Evolutionary conservation across 2,329 filamentous ascomycete genomes (phyloP).

Genomic region (Tolypocladium ovalisporum): DNA sequence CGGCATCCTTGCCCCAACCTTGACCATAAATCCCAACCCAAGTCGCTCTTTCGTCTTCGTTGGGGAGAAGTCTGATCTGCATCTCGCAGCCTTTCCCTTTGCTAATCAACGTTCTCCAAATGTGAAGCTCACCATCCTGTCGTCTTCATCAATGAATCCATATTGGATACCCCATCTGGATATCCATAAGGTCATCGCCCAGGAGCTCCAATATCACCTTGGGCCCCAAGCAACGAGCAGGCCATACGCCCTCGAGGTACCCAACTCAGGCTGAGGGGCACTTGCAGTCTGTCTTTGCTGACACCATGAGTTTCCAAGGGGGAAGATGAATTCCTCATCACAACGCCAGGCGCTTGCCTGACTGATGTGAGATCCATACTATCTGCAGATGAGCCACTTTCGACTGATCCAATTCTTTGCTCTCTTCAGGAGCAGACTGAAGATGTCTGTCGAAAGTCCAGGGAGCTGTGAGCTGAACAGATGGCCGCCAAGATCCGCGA

Average conservation of each 20-base stretch:
- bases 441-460: slow-evolving; percentile 49
- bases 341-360: slow-evolving; percentile 44
- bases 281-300: not conserved
- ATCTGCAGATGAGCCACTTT: not conserved
- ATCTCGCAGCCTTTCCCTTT: not conserved
- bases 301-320: slow-evolving; percentile 28
- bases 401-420: slow-evolving; percentile 7
- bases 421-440: slow-evolving; percentile 45
- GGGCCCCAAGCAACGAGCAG: slow-evolving; percentile 47
- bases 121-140: slow-evolving; percentile 8
- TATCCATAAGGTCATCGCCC: slow-evolving; percentile 49
- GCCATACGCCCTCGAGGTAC: slow-evolving; percentile 44
- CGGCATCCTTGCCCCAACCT: not conserved
- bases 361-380: slow-evolving; percentile 40
- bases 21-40: not conserved
- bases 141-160: slow-evolving; percentile 33
- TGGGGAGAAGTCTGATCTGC: not conserved
- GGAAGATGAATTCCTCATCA: slow-evolving; percentile 51
- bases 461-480: slow-evolving; percentile 44
- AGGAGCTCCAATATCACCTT: slow-evolving; percentile 47
- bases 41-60: not conserved
- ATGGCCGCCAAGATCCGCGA: slow-evolving; percentile 37
- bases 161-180: slow-evolving; percentile 51
- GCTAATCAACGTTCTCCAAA: not conserved
- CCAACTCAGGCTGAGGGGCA: not conserved